These are phyloP conservation scores for Marasmius tenuissimus DNA, from an alignment of 1,284 basidiomycete genomes.

Conservation along the genomic window DNA sequence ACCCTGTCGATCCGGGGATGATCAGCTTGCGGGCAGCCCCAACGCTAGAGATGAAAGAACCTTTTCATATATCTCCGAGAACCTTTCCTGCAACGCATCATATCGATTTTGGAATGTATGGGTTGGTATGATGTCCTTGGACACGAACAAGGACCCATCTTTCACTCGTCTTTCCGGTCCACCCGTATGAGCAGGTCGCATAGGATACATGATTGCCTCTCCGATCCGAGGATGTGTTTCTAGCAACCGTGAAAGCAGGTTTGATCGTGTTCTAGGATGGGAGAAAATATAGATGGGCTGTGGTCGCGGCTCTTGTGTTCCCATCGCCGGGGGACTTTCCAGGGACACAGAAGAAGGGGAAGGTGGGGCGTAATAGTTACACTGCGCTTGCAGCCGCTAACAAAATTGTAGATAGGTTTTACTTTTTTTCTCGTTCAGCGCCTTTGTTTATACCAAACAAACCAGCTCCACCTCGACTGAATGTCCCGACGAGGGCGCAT, in stretches of 20 bases:
- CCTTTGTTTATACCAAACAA: too few relatives aligned
- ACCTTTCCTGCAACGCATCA: not conserved
- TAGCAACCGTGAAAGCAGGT: not conserved
- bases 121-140: not conserved
- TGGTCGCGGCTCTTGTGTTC: not conserved
- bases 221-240: constrained; percentile 1
- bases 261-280: constrained; percentile 4
- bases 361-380: too few relatives aligned
- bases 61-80: not conserved
- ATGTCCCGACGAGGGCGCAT: too few relatives aligned
- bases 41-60: too few relatives aligned
- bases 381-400: too few relatives aligned
- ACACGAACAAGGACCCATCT: not conserved
- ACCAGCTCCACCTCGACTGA: too few relatives aligned
- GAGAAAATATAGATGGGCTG: constrained; percentile 1
- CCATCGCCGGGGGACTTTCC: not conserved
- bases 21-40: too few relatives aligned
- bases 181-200: not conserved
- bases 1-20: not conserved
- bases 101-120: not conserved
- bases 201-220: not conserved
- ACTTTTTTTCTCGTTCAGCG: too few relatives aligned
- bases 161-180: not conserved
- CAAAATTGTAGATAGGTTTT: too few relatives aligned
- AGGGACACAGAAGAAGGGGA: too few relatives aligned